A percentile compares a stretch with the other conserved stretches of the same genome.
phyloP scores from a whole-genome alignment of 2,329 filamentous ascomycete species.

The Nannizzia gypsea region DNA sequence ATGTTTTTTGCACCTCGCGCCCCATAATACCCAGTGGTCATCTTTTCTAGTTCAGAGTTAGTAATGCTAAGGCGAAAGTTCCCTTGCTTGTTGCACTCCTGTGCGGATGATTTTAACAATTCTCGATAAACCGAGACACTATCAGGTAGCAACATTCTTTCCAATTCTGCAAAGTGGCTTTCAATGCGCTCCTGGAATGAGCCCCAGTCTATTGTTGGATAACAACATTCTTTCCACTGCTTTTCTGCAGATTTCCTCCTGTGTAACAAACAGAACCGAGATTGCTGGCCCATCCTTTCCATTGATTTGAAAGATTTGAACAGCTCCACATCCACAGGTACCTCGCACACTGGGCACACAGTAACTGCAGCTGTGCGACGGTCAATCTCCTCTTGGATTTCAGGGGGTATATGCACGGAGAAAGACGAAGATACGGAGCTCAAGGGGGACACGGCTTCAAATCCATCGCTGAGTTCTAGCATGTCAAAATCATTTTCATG shows the following conservation, averaged over 20 bases:
- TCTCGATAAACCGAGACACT: constrained; percentile 49
- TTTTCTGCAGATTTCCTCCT: constrained; percentile 43
- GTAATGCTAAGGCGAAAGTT: constrained; percentile 46
- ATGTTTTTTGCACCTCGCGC: constrained; percentile 59
- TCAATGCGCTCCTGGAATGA: constrained; percentile 48
- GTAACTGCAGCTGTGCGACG: constrained; percentile 14
- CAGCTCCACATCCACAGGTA: constrained; percentile 43
- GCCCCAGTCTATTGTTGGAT: constrained; percentile 62
- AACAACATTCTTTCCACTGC: constrained; percentile 44
- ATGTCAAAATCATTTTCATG: constrained; percentile 12
- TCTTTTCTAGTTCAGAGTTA: constrained; percentile 37
- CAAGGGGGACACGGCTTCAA: constrained; percentile 20
- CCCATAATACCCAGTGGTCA: constrained; percentile 75
- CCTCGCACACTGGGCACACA: constrained; percentile 57
- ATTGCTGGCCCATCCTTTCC: constrained; percentile 33
- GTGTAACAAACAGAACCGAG: constrained; percentile 54
- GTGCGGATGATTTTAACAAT: constrained; percentile 43
- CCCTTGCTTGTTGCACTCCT: constrained; percentile 33
- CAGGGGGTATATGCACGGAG: constrained; percentile 14
- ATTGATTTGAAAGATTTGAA: constrained; percentile 39
- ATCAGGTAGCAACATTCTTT: constrained; percentile 38
- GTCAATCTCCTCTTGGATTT: constrained; percentile 14
- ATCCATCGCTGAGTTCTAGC: constrained; percentile 16
- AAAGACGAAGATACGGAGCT: constrained; percentile 20
- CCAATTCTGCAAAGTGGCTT: constrained; percentile 44